These are phyloP conservation scores for Vitis hybrid DNA, from an alignment of 177 flowering plant species.

Conservation along the genomic window DNA sequence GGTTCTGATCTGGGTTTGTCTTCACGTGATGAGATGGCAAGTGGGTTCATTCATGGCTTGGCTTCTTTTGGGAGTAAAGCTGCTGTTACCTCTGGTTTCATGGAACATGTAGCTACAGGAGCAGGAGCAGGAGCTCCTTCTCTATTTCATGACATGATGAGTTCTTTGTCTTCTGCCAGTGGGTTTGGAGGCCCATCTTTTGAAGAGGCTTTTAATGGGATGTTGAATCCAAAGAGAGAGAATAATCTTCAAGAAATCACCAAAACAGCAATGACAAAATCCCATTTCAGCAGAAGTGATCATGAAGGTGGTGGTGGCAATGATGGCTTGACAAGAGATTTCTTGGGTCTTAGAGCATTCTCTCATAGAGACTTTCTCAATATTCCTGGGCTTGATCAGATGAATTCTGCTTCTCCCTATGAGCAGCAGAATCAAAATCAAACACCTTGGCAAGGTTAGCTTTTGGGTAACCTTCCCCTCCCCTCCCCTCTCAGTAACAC, in stretches of 20 bases:
- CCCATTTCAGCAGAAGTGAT: slow-evolving; percentile 4
- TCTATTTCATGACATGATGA: slow-evolving; percentile 54
- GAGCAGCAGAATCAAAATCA: slow-evolving; percentile 31
- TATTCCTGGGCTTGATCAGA: slow-evolving; percentile 37
- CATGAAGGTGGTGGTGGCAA: slow-evolving; percentile 19
- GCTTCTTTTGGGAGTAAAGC: slow-evolving; percentile 49
- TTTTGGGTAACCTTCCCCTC: not conserved
- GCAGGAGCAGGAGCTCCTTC: slow-evolving; percentile 15
- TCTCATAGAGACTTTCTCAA: slow-evolving; percentile 54
- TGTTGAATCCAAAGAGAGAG: slow-evolving; percentile 29
- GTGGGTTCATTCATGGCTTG: slow-evolving; percentile 38
- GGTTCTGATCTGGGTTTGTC: slow-evolving; percentile 47
- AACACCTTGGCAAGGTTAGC: slow-evolving; percentile 63
- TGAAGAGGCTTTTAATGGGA: slow-evolving; percentile 42
- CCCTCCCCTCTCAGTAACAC: not conserved
- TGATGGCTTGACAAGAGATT: slow-evolving; percentile 47
- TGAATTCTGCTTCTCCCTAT: slow-evolving; percentile 27
- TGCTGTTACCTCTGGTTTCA: slow-evolving; percentile 18
- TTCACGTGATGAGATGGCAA: slow-evolving; percentile 47
- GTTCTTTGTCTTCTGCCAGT: slow-evolving; percentile 27
- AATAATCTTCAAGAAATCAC: slow-evolving; percentile 12
- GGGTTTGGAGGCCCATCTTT: slow-evolving; percentile 45
- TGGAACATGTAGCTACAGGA: slow-evolving; percentile 6
- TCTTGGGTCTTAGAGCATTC: slow-evolving; percentile 56
- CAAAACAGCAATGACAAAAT: slow-evolving; percentile 6